Conservation (phyloP, 2,329 filamentous ascomycete species). For the Botryotinia globosa region DNA sequence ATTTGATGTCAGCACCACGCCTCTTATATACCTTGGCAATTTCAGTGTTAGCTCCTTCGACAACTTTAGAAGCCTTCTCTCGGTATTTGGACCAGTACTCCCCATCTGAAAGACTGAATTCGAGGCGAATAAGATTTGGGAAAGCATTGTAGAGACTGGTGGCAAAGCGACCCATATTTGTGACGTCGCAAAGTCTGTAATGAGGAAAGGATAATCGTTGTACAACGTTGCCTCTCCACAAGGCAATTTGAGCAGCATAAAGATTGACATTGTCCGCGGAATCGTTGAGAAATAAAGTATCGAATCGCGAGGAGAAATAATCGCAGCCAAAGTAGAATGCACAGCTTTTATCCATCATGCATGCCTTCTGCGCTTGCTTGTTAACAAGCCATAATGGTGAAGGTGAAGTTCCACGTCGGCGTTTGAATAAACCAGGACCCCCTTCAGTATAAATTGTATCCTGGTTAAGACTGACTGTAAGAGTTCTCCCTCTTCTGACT, state of each 20-base stretch:
- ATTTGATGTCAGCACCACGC: background rate
- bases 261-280: background rate
- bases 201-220: background rate
- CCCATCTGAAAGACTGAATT: background rate
- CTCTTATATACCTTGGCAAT: background rate
- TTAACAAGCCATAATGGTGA: slow-evolving; percentile 2
- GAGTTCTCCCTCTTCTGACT: background rate
- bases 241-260: background rate
- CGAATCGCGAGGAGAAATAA: background rate
- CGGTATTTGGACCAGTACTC: background rate
- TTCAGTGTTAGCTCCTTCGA: background rate
- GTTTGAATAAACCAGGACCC: slow-evolving; percentile 5
- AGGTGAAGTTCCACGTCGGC: background rate
- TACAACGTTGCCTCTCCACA: background rate
- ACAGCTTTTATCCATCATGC: background rate
- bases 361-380: background rate
- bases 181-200: background rate
- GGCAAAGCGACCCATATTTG: background rate
- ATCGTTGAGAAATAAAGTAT: slow-evolving; percentile 8
- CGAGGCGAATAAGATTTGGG: background rate
- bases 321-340: background rate
- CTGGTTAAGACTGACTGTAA: background rate
- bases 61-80: background rate
- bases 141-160: background rate
- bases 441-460: background rate